Conservation (phyloP, 805 yeast genomes). For the Nematodospora valgi region DNA sequence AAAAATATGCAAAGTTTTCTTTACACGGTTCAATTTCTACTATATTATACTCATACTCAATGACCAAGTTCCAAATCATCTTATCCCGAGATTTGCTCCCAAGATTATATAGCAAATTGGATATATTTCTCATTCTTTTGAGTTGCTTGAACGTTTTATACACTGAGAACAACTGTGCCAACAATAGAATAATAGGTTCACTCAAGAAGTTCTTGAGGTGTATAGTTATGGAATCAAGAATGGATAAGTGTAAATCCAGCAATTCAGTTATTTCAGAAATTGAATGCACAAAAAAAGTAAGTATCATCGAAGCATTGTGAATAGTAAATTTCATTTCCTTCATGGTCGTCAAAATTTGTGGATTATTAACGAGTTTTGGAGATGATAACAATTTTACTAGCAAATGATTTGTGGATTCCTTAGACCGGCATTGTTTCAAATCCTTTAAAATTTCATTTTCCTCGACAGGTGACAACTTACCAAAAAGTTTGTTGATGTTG, state of each 20-base stretch:
- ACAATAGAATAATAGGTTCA: conserved; percentile 2
- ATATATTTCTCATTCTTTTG: conserved; percentile 44
- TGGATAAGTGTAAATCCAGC: conserved; percentile 5
- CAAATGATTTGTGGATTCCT: too few species aligned
- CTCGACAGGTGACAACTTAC: too few species aligned
- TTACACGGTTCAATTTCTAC: conserved; percentile 8
- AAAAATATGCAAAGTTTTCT: conserved; percentile 3
- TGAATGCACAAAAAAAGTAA: not conserved
- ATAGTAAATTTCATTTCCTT: too few species aligned
- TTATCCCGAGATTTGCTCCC: conserved; percentile 22
- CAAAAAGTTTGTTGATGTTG: not conserved
- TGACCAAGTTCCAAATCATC: conserved; percentile 17
- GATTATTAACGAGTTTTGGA: too few species aligned
- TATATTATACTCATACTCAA: conserved; percentile 28
- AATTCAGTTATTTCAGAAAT: not conserved
- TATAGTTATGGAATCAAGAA: conserved; percentile 4
- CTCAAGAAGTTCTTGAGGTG: not conserved
- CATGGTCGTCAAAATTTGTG: too few species aligned
- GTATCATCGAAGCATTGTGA: not conserved
- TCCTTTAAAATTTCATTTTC: too few species aligned
- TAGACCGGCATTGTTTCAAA: too few species aligned
- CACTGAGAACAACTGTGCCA: conserved; percentile 1
- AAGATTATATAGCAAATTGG: conserved; percentile 43
- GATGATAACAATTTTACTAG: too few species aligned
- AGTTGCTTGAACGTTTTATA: conserved; percentile 20